These are phyloP conservation scores for Saccharomyces mikatae DNA, from an alignment of 805 yeast species.

Conservation along the genomic window DNA sequence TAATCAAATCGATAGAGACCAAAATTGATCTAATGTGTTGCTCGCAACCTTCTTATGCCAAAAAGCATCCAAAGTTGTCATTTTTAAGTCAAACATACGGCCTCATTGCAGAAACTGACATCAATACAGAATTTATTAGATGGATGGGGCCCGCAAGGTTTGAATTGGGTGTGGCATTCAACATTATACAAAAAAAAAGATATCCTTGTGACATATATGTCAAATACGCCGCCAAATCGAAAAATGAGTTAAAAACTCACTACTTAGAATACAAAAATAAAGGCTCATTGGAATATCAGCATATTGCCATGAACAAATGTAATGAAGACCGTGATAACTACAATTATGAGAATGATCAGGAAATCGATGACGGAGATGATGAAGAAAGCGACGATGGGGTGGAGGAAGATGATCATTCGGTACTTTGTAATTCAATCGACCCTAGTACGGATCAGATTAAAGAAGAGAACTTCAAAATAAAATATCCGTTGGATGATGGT, in stretches of 20 bases:
- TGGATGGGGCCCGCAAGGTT: slow-evolving; percentile 83
- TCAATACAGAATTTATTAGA: slow-evolving; percentile 83
- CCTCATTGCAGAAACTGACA: slow-evolving; percentile 84
- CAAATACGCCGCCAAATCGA: slow-evolving; percentile 50
- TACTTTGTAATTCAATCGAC: background rate
- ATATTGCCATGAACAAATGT: background rate
- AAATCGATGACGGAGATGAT: background rate
- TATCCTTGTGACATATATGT: slow-evolving; percentile 82
- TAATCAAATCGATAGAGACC: slow-evolving; percentile 61
- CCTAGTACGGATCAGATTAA: slow-evolving; percentile 17
- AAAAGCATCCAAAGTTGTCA: slow-evolving; percentile 44
- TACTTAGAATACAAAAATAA: slow-evolving; percentile 32
- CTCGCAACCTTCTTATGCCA: slow-evolving; percentile 40
- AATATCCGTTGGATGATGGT: slow-evolving; percentile 35
- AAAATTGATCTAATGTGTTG: slow-evolving; percentile 79
- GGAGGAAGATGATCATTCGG: background rate
- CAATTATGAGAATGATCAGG: background rate
- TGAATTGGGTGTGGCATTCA: slow-evolving; percentile 67
- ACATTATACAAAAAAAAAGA: slow-evolving; percentile 46
- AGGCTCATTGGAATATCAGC: background rate
- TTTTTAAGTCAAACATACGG: slow-evolving; percentile 87
- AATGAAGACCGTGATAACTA: background rate
- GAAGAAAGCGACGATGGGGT: slow-evolving; percentile 3
- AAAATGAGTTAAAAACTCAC: slow-evolving; percentile 42
- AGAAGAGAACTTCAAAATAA: slow-evolving; percentile 38